Percentiles rank a stretch among this genome's conserved stretches.
phyloP scores from a whole-genome alignment of 176 grass and related monocot genomes.

The Eleusine indica region DNA sequence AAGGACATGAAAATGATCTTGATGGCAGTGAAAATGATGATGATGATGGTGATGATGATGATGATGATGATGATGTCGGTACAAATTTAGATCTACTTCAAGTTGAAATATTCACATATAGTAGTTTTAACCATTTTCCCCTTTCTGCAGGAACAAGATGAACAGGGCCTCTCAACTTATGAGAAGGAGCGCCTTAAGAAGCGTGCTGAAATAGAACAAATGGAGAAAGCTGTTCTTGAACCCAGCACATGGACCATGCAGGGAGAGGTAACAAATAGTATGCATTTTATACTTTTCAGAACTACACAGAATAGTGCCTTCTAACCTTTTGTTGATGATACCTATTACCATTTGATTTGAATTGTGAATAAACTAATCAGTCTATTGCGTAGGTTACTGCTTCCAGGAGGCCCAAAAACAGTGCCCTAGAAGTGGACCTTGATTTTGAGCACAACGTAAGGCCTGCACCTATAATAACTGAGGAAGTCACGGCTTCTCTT shows the following conservation, averaged over 20 bases:
- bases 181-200: constrained; percentile 71
- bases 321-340: not conserved
- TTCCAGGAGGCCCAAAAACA: constrained; percentile 80
- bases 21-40: constrained; percentile 43
- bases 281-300: constrained; percentile 4
- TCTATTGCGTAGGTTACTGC: constrained; percentile 67
- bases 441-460: constrained; percentile 95
- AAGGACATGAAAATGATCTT: constrained; percentile 43
- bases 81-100: constrained; percentile 3
- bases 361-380: not conserved
- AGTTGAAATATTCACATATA: constrained; percentile 26
- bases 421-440: constrained; percentile 96
- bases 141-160: constrained; percentile 56
- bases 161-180: constrained; percentile 76
- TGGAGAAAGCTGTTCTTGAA: constrained; percentile 94
- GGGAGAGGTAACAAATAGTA: constrained; percentile 63
- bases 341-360: constrained; percentile 19
- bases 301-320: constrained; percentile 4
- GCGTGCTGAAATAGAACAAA: constrained; percentile 75
- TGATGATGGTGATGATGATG: constrained; percentile 24
- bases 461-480: constrained; percentile 87
- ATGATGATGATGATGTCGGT: constrained; percentile 50
- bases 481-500: constrained; percentile 92
- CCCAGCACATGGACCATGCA: constrained; percentile 83
- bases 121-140: constrained; percentile 27